Base-by-base conservation (phyloP, 768 basidiomycete species). In the Tephrocybe sp. region DNA sequence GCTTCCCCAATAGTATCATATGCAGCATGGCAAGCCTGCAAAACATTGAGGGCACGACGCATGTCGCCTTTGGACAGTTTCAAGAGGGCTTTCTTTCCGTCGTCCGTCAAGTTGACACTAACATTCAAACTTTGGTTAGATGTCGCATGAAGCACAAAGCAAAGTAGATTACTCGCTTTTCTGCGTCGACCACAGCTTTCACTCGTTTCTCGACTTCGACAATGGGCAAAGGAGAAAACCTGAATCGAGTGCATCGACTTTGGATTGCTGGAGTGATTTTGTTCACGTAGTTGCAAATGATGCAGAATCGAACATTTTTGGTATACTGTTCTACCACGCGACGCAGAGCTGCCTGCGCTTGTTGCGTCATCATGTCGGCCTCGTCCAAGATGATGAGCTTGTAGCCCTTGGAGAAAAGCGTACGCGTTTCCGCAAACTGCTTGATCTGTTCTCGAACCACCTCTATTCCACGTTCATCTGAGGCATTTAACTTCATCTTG, bases 301-400 rank as follows among this genome's bases (percentile, higher is more conserved):
- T 99, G 72, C 97, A 99, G 70, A 99, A 99, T 33, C 97, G 86
- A 58, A 98, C 97, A 63, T 98, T 98, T 71, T 88, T 93, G 17
- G 97, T 99, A 69, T 97, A 98, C 58, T 97, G 95, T 69, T 99
- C 97, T 58, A 99, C 98, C 30, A 98, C 89, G 61, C 97, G 88
- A 24, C 97, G 89, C 25, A 99, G 81, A 21, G 97, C 97, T 3
- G 95, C 91, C 65, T 99, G 97, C 1, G 97, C 97, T 50, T 91
- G 88, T 56, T 93, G 88, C 0, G 97, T 99, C 97, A 99, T 99
- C 96, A 97, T 97, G 76, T 99, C 97, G n/a, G 97, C 97, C 69
- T 99, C 97, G 60, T 99, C 97, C 28, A 99, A 83, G 55, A 99
- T 86, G 68, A 99, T 96, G 65, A 99, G 86, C 64, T 98, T 99